phyloP scores from a whole-genome alignment of 768 basidiomycete genomes.

The Mycena capillaripes region DNA sequence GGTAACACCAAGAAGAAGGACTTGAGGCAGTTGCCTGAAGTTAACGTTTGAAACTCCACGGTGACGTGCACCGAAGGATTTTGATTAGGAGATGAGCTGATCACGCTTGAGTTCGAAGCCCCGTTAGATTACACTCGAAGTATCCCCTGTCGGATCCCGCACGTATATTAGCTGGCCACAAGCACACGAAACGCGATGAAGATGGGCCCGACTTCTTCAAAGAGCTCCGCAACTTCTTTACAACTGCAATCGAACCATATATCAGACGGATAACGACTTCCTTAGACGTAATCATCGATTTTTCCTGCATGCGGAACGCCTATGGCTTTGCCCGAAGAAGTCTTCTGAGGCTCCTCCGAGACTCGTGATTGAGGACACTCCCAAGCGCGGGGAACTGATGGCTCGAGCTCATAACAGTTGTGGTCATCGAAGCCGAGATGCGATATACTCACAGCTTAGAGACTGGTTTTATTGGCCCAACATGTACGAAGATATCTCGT shows the following conservation, averaged over 20 bases:
- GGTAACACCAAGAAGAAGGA: no score
- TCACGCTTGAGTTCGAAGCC: neutral
- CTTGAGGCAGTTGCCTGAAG: neutral
- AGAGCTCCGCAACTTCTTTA: slow-evolving; percentile 37
- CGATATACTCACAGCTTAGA: slow-evolving; percentile 37
- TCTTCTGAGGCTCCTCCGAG: slow-evolving; percentile 31
- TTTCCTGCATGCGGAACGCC: slow-evolving; percentile 34
- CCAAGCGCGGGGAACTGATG: slow-evolving; percentile 36
- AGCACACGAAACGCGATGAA: slow-evolving; percentile 27
- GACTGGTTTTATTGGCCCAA: slow-evolving; percentile 54
- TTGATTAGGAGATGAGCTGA: neutral
- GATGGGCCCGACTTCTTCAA: slow-evolving; percentile 27
- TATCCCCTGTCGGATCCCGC: neutral
- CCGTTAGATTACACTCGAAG: neutral
- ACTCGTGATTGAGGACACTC: slow-evolving; percentile 39
- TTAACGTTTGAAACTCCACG: neutral
- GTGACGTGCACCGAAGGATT: neutral
- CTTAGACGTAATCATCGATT: slow-evolving; percentile 27
- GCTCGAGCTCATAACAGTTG: slow-evolving; percentile 41
- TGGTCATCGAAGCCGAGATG: slow-evolving; percentile 35
- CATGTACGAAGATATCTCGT: slow-evolving; percentile 46
- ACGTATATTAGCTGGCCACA: neutral
- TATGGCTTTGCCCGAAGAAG: slow-evolving; percentile 38
- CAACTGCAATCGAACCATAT: slow-evolving; percentile 13
- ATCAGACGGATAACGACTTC: slow-evolving; percentile 19